phyloP scores from a whole-genome alignment of 1,284 basidiomycete species.

The Apiotrichum siamense region DNA sequence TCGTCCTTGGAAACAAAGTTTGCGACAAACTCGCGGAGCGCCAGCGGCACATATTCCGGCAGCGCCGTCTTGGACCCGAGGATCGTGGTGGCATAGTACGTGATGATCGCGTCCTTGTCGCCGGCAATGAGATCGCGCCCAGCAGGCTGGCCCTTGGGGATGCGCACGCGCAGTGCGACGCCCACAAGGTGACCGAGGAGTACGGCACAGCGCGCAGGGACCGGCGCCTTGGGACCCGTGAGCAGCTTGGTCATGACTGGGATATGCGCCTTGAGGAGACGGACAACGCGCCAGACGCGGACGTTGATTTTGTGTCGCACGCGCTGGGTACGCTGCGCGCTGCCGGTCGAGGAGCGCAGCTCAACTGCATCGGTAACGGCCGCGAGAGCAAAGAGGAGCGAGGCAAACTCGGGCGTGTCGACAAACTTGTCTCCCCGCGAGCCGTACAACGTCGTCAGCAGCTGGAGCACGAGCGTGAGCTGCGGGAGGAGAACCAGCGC shows the following conservation, averaged over 20 bases:
- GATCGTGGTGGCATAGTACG: conserved; percentile 38
- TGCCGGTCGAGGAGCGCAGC: conserved; percentile 7
- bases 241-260: conserved; percentile 31
- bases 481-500: conserved; percentile 31
- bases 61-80: conserved; percentile 37
- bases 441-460: conserved; percentile 28
- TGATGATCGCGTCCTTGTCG: conserved; percentile 33
- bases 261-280: conserved; percentile 27
- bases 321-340: conserved; percentile 10
- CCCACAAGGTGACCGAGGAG: conserved; percentile 39
- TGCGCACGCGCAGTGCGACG: conserved; percentile 33
- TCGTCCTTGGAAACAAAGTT: conserved; percentile 29
- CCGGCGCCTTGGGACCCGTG: conserved; percentile 23
- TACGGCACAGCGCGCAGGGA: conserved; percentile 27
- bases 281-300: conserved; percentile 33
- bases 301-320: conserved; percentile 33
- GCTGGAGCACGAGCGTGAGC: conserved; percentile 28
- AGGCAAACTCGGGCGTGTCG: conserved; percentile 26
- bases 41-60: conserved; percentile 25
- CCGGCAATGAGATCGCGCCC: conserved; percentile 25
- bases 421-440: conserved; percentile 24
- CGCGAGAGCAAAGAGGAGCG: conserved; percentile 33
- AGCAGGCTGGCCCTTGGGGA: conserved; percentile 15
- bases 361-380: conserved; percentile 36
- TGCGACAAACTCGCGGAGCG: conserved; percentile 30